Conservation (phyloP, 176 grass and related monocot genomes). For the Aechmea fasciata region DNA sequence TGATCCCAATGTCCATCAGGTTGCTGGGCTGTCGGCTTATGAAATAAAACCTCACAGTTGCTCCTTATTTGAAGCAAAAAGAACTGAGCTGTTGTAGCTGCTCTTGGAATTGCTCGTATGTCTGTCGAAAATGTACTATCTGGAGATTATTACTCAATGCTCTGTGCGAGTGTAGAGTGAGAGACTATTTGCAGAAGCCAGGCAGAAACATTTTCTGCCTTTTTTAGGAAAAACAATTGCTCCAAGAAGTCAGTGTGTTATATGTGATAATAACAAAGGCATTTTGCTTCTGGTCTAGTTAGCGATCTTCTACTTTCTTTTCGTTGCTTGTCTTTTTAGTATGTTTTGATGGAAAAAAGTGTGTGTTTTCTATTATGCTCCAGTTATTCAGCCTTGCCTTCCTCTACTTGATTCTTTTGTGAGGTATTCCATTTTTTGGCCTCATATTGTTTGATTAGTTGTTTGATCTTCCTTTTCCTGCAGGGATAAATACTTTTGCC, state of each 20-base stretch:
- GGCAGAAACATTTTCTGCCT: no score
- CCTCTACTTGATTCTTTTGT: background rate
- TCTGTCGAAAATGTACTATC: background rate
- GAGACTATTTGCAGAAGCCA: no score
- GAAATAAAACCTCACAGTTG: constrained; percentile 65
- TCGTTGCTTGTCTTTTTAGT: background rate
- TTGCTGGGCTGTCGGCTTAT: constrained; percentile 48
- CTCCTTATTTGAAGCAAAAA: constrained; percentile 75
- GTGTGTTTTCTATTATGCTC: background rate
- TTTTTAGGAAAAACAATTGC: no score
- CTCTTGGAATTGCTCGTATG: background rate
- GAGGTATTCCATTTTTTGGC: background rate
- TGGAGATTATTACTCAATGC: background rate
- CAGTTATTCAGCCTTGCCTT: background rate
- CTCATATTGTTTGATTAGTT: background rate
- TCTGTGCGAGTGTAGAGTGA: background rate
- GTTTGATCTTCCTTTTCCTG: constrained; percentile 1
- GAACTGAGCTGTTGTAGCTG: background rate
- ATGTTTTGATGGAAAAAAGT: background rate
- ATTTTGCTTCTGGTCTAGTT: background rate
- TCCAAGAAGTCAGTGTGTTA: no score
- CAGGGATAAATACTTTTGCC: constrained; percentile 47
- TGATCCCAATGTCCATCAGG: constrained; percentile 31
- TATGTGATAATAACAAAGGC: background rate
- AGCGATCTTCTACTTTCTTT: background rate